Base-by-base conservation (phyloP, 768 basidiomycete genomes). In the Pholiota microspora region DNA sequence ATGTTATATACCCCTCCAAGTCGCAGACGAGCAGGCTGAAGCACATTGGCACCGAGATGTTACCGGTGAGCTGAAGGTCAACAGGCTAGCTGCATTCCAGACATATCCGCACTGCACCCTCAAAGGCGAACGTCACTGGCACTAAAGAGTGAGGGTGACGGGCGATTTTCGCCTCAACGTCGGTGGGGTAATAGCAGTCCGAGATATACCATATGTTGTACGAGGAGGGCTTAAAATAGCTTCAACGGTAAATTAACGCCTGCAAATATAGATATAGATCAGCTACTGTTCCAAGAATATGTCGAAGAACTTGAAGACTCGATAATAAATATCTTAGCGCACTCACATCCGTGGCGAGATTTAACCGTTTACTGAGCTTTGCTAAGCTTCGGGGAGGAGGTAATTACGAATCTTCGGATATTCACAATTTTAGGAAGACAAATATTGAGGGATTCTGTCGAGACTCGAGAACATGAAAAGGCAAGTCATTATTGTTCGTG, bases 131-230 rank as follows among this genome's bases (percentile, higher is more conserved):
- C 42, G n/a, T 29, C 16, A 8, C 31, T n/a, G 15, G 10, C 10
- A 18, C 21, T n/a, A 15, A 12, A 29, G 16, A 31, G 4, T n/a
- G 16, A 48, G 46, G 25, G 46, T 24, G 15, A 51, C 64, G 69
- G 69, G n/a, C 56, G 54, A 64, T 68, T 61, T 66, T 70, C 69
- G 69, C 69, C 57, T 54, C 66, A 68, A 64, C 61, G 51, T 69
- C 68, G 68, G 68, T 7, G 7, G 47, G 52, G 28, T 15, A 38
- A 34, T 25, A 24, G 38, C 27, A 2, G 27, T 31, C 34, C 4
- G 31, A 25, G 16, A n/a, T 15, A n/a, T 15, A 24, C 12, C 24
- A 12, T 24, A 50, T 23, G n/a, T n/a, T n/a, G n/a, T n/a, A 23
- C 9, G n/a, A 31, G 16, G 7, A 32, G 2, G 9, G 2, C 12